Base-by-base conservation (phyloP, 257 asterid genomes). In the Fraxinus cuspidata region DNA sequence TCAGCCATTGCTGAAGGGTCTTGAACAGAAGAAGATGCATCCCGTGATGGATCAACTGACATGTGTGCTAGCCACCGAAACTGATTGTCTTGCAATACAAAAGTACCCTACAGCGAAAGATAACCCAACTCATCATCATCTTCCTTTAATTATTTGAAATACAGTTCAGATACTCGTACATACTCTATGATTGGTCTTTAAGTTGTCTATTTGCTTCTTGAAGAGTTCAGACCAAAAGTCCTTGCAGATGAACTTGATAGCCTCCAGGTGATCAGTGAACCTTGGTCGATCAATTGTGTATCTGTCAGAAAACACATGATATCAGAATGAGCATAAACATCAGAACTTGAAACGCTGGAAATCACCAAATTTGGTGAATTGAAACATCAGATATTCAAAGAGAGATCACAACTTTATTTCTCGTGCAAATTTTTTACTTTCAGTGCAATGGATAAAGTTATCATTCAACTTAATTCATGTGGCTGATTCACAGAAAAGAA, bases 191-290 rank as follows among this genome's bases (percentile, higher is more conserved):
- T 95, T 95, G 71, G 99, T 95, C 93, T 92, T 95, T 64, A 95
- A 86, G 90, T 95, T 95, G 82, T 95, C 99, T 51, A 95, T 93
- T 91, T 95, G 98, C 86, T 95, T 95, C 92, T 93, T 95, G 89
- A 95, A 95, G 85, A 95, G 94, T 84, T 95, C 98, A 70, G 97
- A 91, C 98, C 99, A 95, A 71, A 95, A 95, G 88, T 95, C 99
- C 86, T 95, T 95, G 94, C 99, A 95, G 76, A 95, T 90, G 80
- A 93, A 95, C 87, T 95, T 95, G 86, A 95, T 93, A 15, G 98
- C 99, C 81, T 95, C 99, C 79, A 95, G 86, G 87, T 95, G 94
- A 79, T 95, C 97, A 13, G 93, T 88, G 88, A 95, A 95, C 86
- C 99, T 91, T 68, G 97, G 99, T 16, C 90, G 85, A 79, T 95